Conservation (phyloP, 2,329 filamentous ascomycete species). For the Hortaea sp. region DNA sequence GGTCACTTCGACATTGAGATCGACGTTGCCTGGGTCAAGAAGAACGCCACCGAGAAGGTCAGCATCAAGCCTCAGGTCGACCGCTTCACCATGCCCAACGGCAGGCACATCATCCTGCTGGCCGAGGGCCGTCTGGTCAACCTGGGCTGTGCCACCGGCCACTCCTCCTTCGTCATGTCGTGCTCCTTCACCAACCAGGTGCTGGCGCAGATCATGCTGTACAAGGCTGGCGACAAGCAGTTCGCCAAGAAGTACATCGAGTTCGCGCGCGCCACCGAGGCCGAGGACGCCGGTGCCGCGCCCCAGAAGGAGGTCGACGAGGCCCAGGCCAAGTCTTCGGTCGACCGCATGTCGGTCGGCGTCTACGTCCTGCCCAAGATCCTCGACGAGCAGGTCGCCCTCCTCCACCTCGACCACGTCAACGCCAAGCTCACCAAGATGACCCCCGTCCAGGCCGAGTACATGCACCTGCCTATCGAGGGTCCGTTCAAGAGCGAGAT, state of each 20-base stretch:
- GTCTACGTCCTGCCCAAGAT: slow-evolving; percentile 99
- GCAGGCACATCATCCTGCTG: slow-evolving; percentile 95
- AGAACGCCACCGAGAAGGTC: slow-evolving; percentile 82
- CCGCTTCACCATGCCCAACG: slow-evolving; percentile 87
- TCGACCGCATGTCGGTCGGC: slow-evolving; percentile 71
- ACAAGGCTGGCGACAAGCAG: slow-evolving; percentile 77
- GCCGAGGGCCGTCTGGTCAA: slow-evolving; percentile 98
- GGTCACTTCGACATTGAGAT: slow-evolving; percentile 99
- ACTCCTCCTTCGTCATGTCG: slow-evolving; percentile 99
- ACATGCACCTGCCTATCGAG: slow-evolving; percentile 74
- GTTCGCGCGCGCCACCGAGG: slow-evolving; percentile 53
- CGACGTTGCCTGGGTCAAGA: slow-evolving; percentile 98
- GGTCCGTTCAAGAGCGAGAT: slow-evolving; percentile 96
- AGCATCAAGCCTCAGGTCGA: slow-evolving; percentile 99
- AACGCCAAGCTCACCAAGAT: slow-evolving; percentile 89
- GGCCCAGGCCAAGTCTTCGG: slow-evolving; percentile 42
- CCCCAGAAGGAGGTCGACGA: slow-evolving; percentile 21
- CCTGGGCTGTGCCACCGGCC: slow-evolving; percentile 95
- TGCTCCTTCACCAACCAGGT: slow-evolving; percentile 99
- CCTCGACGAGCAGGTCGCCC: slow-evolving; percentile 95
- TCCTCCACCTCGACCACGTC: slow-evolving; percentile 84
- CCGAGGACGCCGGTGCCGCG: slow-evolving; percentile 18
- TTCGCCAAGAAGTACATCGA: slow-evolving; percentile 93
- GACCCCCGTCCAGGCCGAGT: slow-evolving; percentile 79
- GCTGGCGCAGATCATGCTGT: slow-evolving; percentile 96